Conservation (phyloP, 768 basidiomycete species). For the Calocybe gangraenosa region DNA sequence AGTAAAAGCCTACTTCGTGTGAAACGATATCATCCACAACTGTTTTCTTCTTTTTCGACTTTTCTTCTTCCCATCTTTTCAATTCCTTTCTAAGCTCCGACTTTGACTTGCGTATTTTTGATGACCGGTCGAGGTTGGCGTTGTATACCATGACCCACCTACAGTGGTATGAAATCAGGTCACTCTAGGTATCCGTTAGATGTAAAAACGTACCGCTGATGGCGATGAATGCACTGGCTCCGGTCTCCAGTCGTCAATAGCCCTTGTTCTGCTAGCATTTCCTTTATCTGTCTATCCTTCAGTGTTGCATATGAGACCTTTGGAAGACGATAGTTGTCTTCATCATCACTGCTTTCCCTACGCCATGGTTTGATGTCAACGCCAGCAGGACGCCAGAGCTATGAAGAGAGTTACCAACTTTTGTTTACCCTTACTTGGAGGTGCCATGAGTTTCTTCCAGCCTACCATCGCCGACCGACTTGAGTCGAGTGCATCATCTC, state of each 20-base stretch:
- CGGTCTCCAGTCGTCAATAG: constrained; percentile 52
- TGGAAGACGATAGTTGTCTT: constrained; percentile 46
- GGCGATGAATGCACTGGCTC: constrained; percentile 46
- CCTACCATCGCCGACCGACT: constrained; percentile 25
- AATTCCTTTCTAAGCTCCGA: constrained; percentile 48
- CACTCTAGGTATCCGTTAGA: neutral
- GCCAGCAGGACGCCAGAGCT: neutral
- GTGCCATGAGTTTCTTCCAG: constrained; percentile 45
- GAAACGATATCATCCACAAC: constrained; percentile 32
- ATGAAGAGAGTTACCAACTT: constrained; percentile 15
- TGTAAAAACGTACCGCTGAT: constrained; percentile 45
- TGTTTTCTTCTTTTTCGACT: constrained; percentile 35
- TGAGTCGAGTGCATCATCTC: constrained; percentile 23
- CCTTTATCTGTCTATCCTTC: constrained; percentile 56
- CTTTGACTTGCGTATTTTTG: constrained; percentile 38
- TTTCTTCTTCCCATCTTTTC: constrained; percentile 54
- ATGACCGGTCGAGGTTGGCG: constrained; percentile 61
- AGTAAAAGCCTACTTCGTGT: constrained; percentile 31
- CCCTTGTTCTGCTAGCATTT: constrained; percentile 47
- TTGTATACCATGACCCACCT: constrained; percentile 74
- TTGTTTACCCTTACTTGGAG: constrained; percentile 39
- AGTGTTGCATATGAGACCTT: constrained; percentile 63
- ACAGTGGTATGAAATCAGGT: neutral
- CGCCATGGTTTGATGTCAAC: no score
- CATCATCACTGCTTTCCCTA: constrained; percentile 20